These are phyloP conservation scores for Pythium biforme DNA, from an alignment of 352 stramenopile species.

Conservation along the genomic window DNA sequence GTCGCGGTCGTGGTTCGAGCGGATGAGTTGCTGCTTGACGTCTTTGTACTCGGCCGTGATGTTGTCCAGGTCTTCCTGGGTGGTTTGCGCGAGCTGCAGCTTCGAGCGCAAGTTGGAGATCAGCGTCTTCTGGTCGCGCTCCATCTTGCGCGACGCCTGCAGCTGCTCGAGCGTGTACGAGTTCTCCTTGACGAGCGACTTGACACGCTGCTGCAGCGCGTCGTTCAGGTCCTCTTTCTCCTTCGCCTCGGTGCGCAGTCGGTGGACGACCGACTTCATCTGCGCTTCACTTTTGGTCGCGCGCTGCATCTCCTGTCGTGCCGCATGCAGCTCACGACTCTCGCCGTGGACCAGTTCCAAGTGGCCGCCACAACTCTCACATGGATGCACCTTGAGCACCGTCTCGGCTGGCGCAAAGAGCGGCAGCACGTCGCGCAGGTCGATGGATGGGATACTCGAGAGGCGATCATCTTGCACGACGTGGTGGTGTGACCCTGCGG, in stretches of 20 bases:
- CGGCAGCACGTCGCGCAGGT: constrained; percentile 61
- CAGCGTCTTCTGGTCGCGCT: constrained; percentile 69
- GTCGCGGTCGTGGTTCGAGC: constrained; percentile 70
- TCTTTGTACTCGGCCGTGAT: constrained; percentile 62
- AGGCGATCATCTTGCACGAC: constrained; percentile 37
- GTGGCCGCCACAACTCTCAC: constrained; percentile 64
- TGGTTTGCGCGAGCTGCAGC: constrained; percentile 61
- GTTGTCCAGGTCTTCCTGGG: constrained; percentile 64
- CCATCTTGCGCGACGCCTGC: constrained; percentile 61
- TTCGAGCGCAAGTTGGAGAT: constrained; percentile 66
- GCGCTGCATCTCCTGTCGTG: constrained; percentile 58
- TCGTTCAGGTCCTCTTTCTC: constrained; percentile 75
- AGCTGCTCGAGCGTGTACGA: constrained; percentile 77
- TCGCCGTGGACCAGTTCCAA: constrained; percentile 81
- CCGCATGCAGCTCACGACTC: constrained; percentile 68
- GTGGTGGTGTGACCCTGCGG: neutral
- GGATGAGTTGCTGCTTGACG: constrained; percentile 61
- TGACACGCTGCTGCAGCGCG: constrained; percentile 69
- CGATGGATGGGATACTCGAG: constrained; percentile 63
- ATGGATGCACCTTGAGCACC: constrained; percentile 70
- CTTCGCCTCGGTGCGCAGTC: constrained; percentile 61
- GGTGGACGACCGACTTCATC: constrained; percentile 65
- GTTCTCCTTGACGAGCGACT: constrained; percentile 76
- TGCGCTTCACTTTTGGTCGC: constrained; percentile 73
- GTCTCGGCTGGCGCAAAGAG: constrained; percentile 77